Evolutionary conservation across 2,329 filamentous ascomycete genomes (phyloP), one percentile per base, ranked within the genome.

Genomic region (Penicillium expansum): DNA sequence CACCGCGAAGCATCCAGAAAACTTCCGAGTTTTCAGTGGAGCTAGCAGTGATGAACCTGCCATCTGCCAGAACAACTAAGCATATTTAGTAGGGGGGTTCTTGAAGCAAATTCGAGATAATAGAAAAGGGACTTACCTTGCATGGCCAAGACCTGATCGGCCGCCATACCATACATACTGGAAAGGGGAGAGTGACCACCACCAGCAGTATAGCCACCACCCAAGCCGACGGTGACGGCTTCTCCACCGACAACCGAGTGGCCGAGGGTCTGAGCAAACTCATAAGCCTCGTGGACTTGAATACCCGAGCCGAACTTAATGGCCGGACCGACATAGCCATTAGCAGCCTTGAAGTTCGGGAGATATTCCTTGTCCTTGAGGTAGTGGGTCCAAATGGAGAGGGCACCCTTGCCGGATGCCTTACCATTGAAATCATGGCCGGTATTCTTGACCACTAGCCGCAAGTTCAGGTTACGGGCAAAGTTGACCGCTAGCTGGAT

Each of bases 371-470:
- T 64, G 38, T 63, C 60, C 32, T 66, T 68, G 6, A 68, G 48
- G 35, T 56, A 45, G 18, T 69, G 64, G 2, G 62, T 69, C 66
- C 64, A 69, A 35, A 69, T 60, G 3, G 61, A 60, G 30, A 68
- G 47, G 3, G 57, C 77, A 2, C 83, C 84, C 50, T 78, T 80
- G n/a, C 85, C 85, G 0, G 83, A 83, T 1, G 81, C 83, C 41
- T 83, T 82, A 4, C 76, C 79, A 14, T 69, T 71, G 53, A 77
- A 80, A 58, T 78, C 76, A 61, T 80, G 77, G 2, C 78, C 76
- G 5, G 77, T 79, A 38, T 77, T 78, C 56, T 76, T 77, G 16
- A 74, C 66, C 14, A 67, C 67, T 18, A 73, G 55, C 5, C 70
- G 71, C 16, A 74, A 63, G 24, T 66, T 65, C 8, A 63, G 55